Base-by-base conservation (phyloP, 2,329 filamentous ascomycete species). In the Talaromyces sp. region DNA sequence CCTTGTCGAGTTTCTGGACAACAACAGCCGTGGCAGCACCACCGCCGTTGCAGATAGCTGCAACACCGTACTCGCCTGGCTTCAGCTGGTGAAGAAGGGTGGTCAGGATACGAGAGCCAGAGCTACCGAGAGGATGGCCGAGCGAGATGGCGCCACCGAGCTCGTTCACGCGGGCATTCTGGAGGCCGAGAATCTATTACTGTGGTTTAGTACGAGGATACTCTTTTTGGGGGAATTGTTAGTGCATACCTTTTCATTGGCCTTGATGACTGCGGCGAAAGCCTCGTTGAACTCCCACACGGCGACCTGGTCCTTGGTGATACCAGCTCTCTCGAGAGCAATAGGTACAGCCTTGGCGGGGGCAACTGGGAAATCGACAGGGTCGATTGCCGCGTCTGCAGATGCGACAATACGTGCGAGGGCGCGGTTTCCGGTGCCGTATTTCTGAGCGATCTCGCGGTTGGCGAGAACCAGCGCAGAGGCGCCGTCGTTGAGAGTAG, bases 271-370 rank as follows among this genome's bases (percentile, higher is more conserved):
- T 4, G 90, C 91, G 29, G 95, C 93, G 73, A 99, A 99, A 0
- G 95, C 95, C 79, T 99, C 95, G 75, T 99, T 99, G 77, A 99
- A 96, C 75, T 98, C 95, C 93, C 95, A 98, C 24, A 97, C 80
- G 5, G 93, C 88, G 52, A 99, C 91, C 75, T 98, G 90, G 53
- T 96, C 89, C 77, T 93, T 91, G 65, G 86, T 91, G 66, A 99
- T 93, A 11, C 93, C 93, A 0, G 95, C 95, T 60, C 93, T 85
- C 76, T 92, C 85, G 56, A 99, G 82, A 11, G 93, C 93, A 68
- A 97, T 86, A 3, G 93, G 92, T 0, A 98, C 93, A 5, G 93
- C 93, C 76, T 96, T 93, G 43, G 95, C 84, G 0, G 95, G 95
- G 1, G 95, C 95, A 51, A 97, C 82, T 14, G 95, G 93, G 80